phyloP scores from a whole-genome alignment of 176 grass and related monocot species.

The Musa itinerans region DNA sequence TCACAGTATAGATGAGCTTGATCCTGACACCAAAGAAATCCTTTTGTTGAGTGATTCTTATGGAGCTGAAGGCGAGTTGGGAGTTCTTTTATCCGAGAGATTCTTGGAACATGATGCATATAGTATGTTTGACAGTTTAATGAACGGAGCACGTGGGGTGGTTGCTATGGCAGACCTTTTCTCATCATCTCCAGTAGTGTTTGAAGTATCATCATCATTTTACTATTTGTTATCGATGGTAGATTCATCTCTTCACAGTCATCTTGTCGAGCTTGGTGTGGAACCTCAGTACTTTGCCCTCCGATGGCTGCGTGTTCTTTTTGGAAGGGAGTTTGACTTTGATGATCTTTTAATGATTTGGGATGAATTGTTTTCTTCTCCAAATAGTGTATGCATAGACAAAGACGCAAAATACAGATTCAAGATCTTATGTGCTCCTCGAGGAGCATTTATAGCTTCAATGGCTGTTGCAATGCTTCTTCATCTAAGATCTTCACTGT shows the following conservation, averaged over 20 bases:
- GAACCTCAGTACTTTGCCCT: too few species aligned
- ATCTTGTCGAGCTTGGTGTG: conserved; percentile 54
- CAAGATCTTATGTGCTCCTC: conserved; percentile 57
- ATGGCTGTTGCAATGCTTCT: conserved; percentile 87
- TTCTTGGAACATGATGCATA: conserved; percentile 96
- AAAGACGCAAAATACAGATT: conserved; percentile 47
- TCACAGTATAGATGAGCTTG: conserved; percentile 59
- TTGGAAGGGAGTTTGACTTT: conserved; percentile 79
- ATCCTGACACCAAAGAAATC: conserved; percentile 53
- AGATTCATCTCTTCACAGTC: conserved; percentile 67
- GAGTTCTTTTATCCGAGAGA: conserved; percentile 75
- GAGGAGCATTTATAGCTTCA: conserved; percentile 75
- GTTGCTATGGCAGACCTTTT: conserved; percentile 74
- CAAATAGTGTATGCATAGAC: conserved; percentile 43
- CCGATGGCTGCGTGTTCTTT: conserved; percentile 49
- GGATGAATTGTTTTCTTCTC: conserved; percentile 30
- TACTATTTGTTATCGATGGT: conserved; percentile 67
- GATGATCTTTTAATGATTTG: conserved; percentile 36
- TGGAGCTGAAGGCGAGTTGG: conserved; percentile 58
- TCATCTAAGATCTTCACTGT: conserved; percentile 25
- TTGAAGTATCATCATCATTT: conserved; percentile 81
- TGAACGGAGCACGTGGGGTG: conserved; percentile 49
- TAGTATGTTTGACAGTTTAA: conserved; percentile 73
- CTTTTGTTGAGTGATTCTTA: conserved; percentile 33
- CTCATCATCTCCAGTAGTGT: conserved; percentile 48